phyloP scores from a whole-genome alignment of 2,329 filamentous ascomycete genomes.

The Colletotrichum filicis region DNA sequence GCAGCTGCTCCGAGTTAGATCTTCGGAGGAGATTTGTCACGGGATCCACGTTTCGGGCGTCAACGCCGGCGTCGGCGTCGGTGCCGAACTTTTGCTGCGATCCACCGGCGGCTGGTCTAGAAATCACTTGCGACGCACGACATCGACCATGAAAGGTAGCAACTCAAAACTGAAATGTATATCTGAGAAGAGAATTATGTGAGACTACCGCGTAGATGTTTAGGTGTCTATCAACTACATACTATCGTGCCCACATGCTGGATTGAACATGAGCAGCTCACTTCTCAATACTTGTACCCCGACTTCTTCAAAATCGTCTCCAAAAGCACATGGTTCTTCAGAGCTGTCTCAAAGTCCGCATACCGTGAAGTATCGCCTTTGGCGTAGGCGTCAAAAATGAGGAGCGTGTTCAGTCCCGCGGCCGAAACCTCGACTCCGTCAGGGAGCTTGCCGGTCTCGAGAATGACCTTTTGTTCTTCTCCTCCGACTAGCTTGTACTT shows the following conservation, averaged over 20 bases:
- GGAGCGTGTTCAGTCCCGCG: constrained; percentile 36
- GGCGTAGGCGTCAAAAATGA: constrained; percentile 39
- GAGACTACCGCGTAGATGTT: too few relatives aligned
- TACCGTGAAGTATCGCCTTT: constrained; percentile 28
- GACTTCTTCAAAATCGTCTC: constrained; percentile 38
- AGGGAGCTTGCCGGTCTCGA: constrained; percentile 29
- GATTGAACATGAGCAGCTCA: too few relatives aligned
- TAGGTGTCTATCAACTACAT: too few relatives aligned
- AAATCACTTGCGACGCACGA: background rate
- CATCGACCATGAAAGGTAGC: too few relatives aligned
- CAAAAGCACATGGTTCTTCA: constrained; percentile 38
- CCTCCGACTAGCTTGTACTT: constrained; percentile 35
- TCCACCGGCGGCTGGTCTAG: background rate
- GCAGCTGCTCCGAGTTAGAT: background rate
- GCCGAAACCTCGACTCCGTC: constrained; percentile 21
- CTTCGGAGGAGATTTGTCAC: constrained; percentile 20
- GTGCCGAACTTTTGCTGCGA: background rate
- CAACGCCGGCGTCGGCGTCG: constrained; percentile 16
- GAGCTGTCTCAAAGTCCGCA: constrained; percentile 39
- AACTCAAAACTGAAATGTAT: too few relatives aligned
- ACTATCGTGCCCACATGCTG: too few relatives aligned
- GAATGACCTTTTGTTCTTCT: constrained; percentile 6
- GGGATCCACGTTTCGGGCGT: constrained; percentile 4
- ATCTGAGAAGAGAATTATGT: background rate
- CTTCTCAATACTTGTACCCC: background rate